Percentiles rank a stretch among this genome's conserved stretches.
Evolutionary conservation across 805 yeast genomes (phyloP).

Genomic region (Candida tammaniensis): DNA sequence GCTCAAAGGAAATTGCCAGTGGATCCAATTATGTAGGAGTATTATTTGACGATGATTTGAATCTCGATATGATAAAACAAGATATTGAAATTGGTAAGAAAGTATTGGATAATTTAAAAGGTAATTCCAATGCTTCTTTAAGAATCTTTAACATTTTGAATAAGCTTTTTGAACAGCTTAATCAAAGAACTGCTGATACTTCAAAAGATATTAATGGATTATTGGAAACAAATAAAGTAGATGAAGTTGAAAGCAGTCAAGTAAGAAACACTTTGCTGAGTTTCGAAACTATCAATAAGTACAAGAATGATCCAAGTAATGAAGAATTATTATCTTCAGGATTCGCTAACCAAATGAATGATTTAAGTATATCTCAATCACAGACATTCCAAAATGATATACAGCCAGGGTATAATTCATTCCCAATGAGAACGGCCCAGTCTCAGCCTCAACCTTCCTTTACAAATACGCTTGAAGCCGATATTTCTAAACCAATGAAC

Average conservation of each 20-base stretch:
- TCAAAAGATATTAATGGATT: conserved; percentile 18
- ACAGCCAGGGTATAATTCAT: no score
- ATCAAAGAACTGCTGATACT: conserved; percentile 61
- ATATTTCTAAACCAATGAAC: no score
- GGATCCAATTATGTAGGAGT: conserved; percentile 45
- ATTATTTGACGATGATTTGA: conserved; percentile 43
- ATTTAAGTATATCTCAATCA: no score
- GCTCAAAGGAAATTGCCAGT: conserved; percentile 14
- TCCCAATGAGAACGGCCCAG: no score
- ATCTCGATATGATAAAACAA: conserved; percentile 57
- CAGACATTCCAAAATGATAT: no score
- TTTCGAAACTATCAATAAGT: conserved; percentile 12
- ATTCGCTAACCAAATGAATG: no score
- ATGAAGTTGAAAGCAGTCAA: conserved; percentile 8
- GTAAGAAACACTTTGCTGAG: conserved; percentile 10
- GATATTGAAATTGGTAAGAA: conserved; percentile 83
- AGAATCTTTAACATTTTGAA: conserved; percentile 79
- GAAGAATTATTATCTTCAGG: no score
- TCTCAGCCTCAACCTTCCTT: no score
- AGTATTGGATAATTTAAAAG: conserved; percentile 68
- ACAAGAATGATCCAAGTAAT: conserved; percentile 2
- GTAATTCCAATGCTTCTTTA: conserved; percentile 72
- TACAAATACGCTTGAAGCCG: no score
- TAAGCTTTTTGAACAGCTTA: conserved; percentile 75
- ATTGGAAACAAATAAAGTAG: conserved; percentile 3